Base-by-base conservation (phyloP, 495 filamentous ascomycete species). In the Cercophora newfieldiana region DNA sequence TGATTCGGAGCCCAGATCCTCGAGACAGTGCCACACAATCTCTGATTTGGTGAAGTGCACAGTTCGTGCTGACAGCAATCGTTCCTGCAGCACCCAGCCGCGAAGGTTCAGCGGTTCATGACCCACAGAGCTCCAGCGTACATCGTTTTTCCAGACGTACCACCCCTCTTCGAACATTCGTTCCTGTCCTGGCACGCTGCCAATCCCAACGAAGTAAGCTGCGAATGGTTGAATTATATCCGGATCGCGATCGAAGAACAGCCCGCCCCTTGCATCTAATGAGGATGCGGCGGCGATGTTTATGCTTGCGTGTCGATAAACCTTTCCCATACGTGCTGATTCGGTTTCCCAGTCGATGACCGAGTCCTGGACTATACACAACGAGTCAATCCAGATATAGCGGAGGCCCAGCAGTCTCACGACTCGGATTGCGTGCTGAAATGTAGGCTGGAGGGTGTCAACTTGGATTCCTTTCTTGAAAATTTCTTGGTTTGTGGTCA, bases 41-140 rank as follows among this genome's bases (percentile, higher is more conserved):
- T 78, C 70, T 1, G 33, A 65, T 25, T 68, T 66, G 0, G 74
- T 71, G 71, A 78, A 80, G 64, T 69, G 66, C 16, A 79, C 74
- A 2, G 74, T 77, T 14, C 78, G 50, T 0, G 69, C 67, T 19
- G 78, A 69, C 19, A 80, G 66, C 18, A 66, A 66, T 24, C 71
- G 67, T 64, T 80, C 78, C 64, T 79, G 75, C 29, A 78, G 61
- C 0, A 78, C 71, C 78, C 78, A 80, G 8, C 70, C 78, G 10
- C 77, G 48, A 18, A 61, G 65, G 65, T 73, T 68, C 24, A 79
- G 65, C 3, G 49, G 49, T 14, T 62, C 71, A 47, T 75, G 54
- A 1, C 67, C 61, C 3, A 79, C 72, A 51, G 77, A 50, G 3
- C 37, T 12, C 21, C 68, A 19, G 56, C 77, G 77, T 51, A 72